Conservation (phyloP, 2,329 filamentous ascomycete species). For the Paecilomyces fulvus region DNA sequence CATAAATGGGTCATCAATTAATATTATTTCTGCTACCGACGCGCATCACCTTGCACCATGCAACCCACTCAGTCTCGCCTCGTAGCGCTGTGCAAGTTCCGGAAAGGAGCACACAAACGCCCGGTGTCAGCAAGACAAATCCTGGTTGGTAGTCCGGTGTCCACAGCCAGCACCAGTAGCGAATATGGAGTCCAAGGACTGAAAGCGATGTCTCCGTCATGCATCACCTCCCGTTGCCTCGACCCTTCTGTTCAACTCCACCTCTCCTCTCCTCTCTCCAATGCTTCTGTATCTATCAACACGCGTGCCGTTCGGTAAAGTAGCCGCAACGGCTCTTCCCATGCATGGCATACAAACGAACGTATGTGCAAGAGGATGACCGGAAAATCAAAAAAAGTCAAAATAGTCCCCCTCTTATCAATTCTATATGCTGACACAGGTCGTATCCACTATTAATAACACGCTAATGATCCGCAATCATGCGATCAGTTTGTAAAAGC, state of each 20-base stretch:
- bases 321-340: not conserved
- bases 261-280: not conserved
- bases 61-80: not conserved
- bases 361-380: constrained; percentile 4
- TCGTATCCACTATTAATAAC: not conserved
- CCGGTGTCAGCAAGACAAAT: no score
- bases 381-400: not conserved
- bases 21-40: not conserved
- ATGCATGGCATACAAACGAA: not conserved
- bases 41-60: not conserved
- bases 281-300: not conserved
- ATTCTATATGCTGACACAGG: constrained; percentile 22
- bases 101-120: not conserved
- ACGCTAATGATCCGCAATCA: not conserved
- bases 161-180: not conserved
- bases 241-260: not conserved
- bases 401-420: not conserved
- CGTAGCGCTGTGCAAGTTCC: not conserved
- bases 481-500: constrained; percentile 17
- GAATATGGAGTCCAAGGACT: not conserved
- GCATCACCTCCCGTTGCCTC: not conserved
- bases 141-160: not conserved
- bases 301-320: constrained; percentile 3
- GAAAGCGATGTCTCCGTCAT: constrained; percentile 2
- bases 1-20: not conserved